phyloP scores from a whole-genome alignment of 768 basidiomycete species.

The Kwoniella sp. region DNA sequence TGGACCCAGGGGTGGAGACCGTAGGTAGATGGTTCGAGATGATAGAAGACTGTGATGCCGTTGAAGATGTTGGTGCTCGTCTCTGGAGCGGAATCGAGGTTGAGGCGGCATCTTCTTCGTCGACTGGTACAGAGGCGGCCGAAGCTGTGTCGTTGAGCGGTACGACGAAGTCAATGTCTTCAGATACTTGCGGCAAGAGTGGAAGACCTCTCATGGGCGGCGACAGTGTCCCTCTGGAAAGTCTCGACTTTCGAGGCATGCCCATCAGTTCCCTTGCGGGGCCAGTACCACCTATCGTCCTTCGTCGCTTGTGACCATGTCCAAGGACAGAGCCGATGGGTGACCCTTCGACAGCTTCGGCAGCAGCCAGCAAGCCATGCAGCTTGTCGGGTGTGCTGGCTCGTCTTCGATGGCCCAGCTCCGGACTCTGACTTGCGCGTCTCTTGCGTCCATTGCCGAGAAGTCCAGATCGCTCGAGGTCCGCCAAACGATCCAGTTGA shows the following conservation, averaged over 20 bases:
- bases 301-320: conserved; percentile 37
- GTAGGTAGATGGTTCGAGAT: conserved; percentile 20
- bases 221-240: conserved; percentile 26
- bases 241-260: conserved; percentile 11
- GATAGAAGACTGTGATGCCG: conserved; percentile 27
- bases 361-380: conserved; percentile 44
- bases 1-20: conserved; percentile 7
- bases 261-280: conserved; percentile 34
- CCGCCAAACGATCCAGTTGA: conserved; percentile 24
- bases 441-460: conserved; percentile 26
- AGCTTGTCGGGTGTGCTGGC: conserved; percentile 42
- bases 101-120: conserved; percentile 29
- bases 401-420: conserved; percentile 20
- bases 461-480: background rate
- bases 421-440: conserved; percentile 32
- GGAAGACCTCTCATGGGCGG: conserved; percentile 24
- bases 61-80: conserved; percentile 23
- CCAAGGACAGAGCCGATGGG: conserved; percentile 37
- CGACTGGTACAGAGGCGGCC: background rate
- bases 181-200: conserved; percentile 16
- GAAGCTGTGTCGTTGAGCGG: conserved; percentile 30
- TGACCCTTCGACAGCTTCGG: conserved; percentile 44
- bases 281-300: conserved; percentile 41
- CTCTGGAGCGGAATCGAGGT: conserved; percentile 10
- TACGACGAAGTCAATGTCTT: conserved; percentile 31